Base-by-base conservation (phyloP, 1,284 basidiomycete genomes). In the Coriolopsis trogii region DNA sequence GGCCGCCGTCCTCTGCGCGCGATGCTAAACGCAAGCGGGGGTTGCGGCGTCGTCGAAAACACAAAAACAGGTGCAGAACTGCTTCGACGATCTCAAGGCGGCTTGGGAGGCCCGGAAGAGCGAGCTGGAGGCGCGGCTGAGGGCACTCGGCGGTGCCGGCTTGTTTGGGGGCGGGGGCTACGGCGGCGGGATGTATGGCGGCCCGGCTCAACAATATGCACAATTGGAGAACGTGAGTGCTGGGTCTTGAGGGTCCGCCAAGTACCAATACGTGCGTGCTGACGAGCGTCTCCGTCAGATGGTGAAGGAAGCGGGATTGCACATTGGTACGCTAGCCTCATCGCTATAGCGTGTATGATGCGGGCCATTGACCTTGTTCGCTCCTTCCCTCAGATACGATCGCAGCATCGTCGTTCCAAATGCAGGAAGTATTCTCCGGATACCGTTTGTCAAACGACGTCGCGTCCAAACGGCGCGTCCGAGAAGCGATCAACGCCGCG, bases 401-500 rank as follows among this genome's bases (percentile, higher is more conserved):
- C 18, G 70, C 70, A 8, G 72, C 72, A 4, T 65, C 69, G 3
- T 54, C 66, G 6, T 67, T 72, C 63, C 72, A 74, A 59, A 67
- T 73, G 68, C 60, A 69, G 25, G 72, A 74, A 46, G 69, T 70
- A 4, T 67, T 63, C 39, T 41, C 50, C 18, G 70, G 70, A 2
- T 73, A 74, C 49, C 69, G 71, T 16, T 71, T 71, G 47, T 73
- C 72, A n/a, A 61, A 65, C 30, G 73, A 74, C 49, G 40, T 68
- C 18, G 70, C 72, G 12, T 70, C 68, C 43, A 71, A 70, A 54
- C 63, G 68, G n/a, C 68, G 73, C 13, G 73, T 74, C 5, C 67
- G 71, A 15, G 72, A 74, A 55, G 63, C 67, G 21, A 68, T 71
- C 60, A 74, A 74, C 54, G 72, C 72, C 8, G 71, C 73, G 4